Evolutionary conservation across 371 early-diverging fungal genomes (phyloP).

Genomic region (Saksenaea vasiformis): DNA sequence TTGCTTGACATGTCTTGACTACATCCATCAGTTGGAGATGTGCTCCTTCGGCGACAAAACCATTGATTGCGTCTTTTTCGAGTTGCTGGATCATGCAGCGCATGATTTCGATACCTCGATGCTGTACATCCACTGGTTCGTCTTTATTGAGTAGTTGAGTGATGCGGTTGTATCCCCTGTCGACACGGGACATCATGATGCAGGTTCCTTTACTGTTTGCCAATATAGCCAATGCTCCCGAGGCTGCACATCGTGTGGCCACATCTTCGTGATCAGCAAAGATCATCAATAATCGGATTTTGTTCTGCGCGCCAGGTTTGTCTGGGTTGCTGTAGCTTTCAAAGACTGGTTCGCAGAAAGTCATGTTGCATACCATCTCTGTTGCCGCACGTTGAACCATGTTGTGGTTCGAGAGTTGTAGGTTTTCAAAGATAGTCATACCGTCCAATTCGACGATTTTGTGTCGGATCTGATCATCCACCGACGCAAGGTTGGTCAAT

Average conservation of each 20-base stretch:
- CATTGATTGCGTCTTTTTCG: constrained; percentile 29
- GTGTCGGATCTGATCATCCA: constrained; percentile 53
- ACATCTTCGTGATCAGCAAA: constrained; percentile 86
- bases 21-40: constrained; percentile 39
- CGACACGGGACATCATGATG: constrained; percentile 53
- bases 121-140: constrained; percentile 48
- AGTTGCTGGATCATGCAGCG: constrained; percentile 41
- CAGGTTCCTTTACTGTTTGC: constrained; percentile 58
- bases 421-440: constrained; percentile 70
- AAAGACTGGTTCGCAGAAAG: constrained; percentile 81
- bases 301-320: constrained; percentile 39
- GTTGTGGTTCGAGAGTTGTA: constrained; percentile 78
- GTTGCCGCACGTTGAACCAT: constrained; percentile 92
- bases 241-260: constrained; percentile 83
- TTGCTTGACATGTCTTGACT: constrained; percentile 46
- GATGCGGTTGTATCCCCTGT: constrained; percentile 55
- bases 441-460: constrained; percentile 59
- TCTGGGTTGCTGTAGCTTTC: constrained; percentile 62
- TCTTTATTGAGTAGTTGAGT: constrained; percentile 38
- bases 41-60: constrained; percentile 31
- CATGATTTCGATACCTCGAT: constrained; percentile 58
- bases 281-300: constrained; percentile 79
- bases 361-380: constrained; percentile 93
- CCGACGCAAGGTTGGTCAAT: constrained; percentile 85
- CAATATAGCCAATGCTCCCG: constrained; percentile 88